Evolutionary conservation across 1,284 basidiomycete species (phyloP).

Genomic region (Cryptococcus deneoformans): DNA sequence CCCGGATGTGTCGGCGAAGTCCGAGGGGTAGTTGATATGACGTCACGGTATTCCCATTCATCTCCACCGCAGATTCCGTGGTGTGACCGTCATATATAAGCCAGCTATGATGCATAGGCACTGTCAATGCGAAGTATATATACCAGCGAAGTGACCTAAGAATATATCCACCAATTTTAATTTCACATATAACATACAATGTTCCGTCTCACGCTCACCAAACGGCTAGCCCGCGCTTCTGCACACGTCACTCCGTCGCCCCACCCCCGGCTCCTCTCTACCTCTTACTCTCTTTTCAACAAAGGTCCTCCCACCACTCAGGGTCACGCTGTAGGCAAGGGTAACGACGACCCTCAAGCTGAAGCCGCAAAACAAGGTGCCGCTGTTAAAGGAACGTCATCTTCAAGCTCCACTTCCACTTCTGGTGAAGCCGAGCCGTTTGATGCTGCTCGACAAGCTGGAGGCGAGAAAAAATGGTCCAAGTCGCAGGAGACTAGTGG

Average conservation of each 20-base stretch:
- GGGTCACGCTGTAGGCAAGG: conserved; percentile 35
- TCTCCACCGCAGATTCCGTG: too few relatives aligned
- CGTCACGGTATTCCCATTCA: too few relatives aligned
- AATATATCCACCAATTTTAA: neutral
- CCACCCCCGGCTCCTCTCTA: conserved; percentile 3
- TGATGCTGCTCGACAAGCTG: conserved; percentile 30
- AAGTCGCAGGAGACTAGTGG: conserved; percentile 9
- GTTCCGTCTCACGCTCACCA: neutral
- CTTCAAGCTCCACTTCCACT: neutral
- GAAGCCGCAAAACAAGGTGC: conserved; percentile 23
- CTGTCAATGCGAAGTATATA: neutral
- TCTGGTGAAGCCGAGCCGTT: conserved; percentile 22
- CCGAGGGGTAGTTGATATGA: too few relatives aligned
- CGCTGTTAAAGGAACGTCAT: conserved; percentile 20
- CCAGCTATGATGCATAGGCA: too few relatives aligned
- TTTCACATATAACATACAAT: neutral
- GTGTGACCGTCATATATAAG: too few relatives aligned
- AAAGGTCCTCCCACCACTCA: conserved; percentile 20
- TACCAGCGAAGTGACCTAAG: neutral
- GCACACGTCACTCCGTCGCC: neutral
- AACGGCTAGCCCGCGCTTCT: neutral
- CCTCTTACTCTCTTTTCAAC: conserved; percentile 1
- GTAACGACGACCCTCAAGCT: conserved; percentile 29
- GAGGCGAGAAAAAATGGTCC: conserved; percentile 24
- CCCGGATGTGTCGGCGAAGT: too few relatives aligned